Conservation (phyloP, 2,329 filamentous ascomycete species). For the Aspergillus felis region DNA sequence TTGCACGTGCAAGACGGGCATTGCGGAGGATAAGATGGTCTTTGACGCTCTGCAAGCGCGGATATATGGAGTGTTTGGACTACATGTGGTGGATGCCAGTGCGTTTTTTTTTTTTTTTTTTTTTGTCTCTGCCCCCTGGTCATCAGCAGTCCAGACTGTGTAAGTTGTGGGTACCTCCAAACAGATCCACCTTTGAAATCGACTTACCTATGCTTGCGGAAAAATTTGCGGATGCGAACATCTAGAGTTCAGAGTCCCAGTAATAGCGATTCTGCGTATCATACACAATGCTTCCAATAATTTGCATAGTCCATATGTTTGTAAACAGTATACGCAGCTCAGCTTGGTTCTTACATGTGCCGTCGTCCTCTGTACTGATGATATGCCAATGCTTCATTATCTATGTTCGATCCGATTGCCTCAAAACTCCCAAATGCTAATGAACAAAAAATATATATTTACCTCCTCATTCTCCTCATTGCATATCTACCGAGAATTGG, state of each 20-base stretch:
- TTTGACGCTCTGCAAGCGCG: constrained; percentile 29
- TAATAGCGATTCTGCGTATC: background rate
- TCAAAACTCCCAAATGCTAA: background rate
- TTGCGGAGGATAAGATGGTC: constrained; percentile 21
- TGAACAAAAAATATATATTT: background rate
- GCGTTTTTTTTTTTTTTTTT: no score
- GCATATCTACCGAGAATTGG: constrained; percentile 12
- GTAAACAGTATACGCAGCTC: no score
- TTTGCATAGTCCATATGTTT: background rate
- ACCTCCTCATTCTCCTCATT: background rate
- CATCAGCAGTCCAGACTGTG: constrained; percentile 37
- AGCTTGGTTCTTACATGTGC: background rate
- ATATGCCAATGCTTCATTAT: background rate
- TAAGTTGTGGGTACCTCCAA: constrained; percentile 13
- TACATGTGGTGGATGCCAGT: constrained; percentile 35
- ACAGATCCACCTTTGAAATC: no score
- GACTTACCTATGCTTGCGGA: constrained; percentile 34
- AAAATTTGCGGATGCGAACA: constrained; percentile 20
- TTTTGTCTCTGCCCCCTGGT: constrained; percentile 34
- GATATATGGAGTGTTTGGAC: constrained; percentile 27
- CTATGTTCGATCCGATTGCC: background rate
- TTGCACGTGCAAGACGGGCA: constrained; percentile 39
- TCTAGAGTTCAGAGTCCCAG: background rate
- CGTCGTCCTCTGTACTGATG: background rate
- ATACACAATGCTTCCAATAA: background rate